Evolutionary conservation across 345 rosid genomes (phyloP), one percentile per base, ranked within the genome.

Genomic region (Punica granatum): DNA sequence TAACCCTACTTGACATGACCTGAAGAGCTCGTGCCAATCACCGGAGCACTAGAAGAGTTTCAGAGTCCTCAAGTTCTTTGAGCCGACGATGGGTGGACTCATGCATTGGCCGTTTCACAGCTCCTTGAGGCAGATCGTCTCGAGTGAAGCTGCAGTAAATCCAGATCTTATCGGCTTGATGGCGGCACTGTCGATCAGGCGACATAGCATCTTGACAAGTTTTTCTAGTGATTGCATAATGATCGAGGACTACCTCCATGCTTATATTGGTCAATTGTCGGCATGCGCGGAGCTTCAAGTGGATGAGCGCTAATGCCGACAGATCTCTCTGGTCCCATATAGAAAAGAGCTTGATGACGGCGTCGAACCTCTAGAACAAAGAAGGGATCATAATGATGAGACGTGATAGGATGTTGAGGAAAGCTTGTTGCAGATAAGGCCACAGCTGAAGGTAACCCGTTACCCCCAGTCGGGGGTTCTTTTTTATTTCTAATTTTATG

Each of bases 11-110:
- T 8, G 79, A 69, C 25, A 82, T 75, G 11, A 67, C 69, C 48
- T 84, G 81, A 35, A 74, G 67, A 90, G 70, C 77, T 76, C 75
- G 73, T 90, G 90, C 97, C 97, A 90, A 69, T 88, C 88, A 25
- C 94, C 93, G 51, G 92, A 84, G 76, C 97, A 90, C 67, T 88
- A 88, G 60, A 84, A 84, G 73, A 93, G 88, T 81, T 86, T 86
- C 72, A 90, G 74, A 60, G 89, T 79, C 69, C 71, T 78, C 32
- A 90, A 80, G 72, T 81, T 78, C 81, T 82, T 86, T 0, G 92
- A 84, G 48, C 89, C 94, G 2, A 71, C 77, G 10, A 90, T 71
- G 9, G 88, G 74, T 43, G 94, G 92, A 35, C 85, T 85, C 72
- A 88, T 88, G 70, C 90, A 84, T 81, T 85, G 88, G 39, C 92